These are phyloP conservation scores for Phaseolus lunatus DNA, from an alignment of 306 rosid species.

Conservation along the genomic window DNA sequence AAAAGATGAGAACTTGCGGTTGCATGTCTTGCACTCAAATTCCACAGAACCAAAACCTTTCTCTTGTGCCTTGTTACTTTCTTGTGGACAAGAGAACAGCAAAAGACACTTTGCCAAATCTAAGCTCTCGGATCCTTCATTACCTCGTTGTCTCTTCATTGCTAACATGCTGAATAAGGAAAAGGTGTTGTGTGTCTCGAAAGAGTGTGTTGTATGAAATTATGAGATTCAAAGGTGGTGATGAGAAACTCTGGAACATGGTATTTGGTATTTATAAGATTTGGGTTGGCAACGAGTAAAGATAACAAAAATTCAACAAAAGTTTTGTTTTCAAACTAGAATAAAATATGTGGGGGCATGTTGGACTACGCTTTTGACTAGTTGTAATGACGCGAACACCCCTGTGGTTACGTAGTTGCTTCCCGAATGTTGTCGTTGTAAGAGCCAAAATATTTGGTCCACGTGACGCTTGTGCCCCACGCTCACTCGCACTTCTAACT, in stretches of 20 bases:
- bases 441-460: not conserved
- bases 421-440: not conserved
- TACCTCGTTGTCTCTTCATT: conserved; percentile 16
- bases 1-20: conserved; percentile 73
- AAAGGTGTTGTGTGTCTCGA: not conserved
- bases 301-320: no score
- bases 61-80: conserved; percentile 36
- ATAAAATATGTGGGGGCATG: not conserved
- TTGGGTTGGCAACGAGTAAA: not conserved
- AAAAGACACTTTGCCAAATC: conserved; percentile 52
- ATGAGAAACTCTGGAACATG: not conserved
- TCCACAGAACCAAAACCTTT: conserved; percentile 35
- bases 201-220: not conserved
- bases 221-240: conserved; percentile 22
- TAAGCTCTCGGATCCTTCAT: conserved; percentile 59
- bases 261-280: conserved; percentile 35
- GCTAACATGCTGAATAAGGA: not conserved
- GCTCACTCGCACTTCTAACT: conserved; percentile 8
- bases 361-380: conserved; percentile 42
- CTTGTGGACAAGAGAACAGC: conserved; percentile 50
- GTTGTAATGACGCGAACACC: conserved; percentile 21
- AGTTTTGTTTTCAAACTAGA: not conserved
- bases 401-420: not conserved
- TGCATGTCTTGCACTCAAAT: conserved; percentile 84
- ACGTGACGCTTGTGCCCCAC: conserved; percentile 17